phyloP scores from a whole-genome alignment of 2,329 filamentous ascomycete species.

The Lachnellula arida region DNA sequence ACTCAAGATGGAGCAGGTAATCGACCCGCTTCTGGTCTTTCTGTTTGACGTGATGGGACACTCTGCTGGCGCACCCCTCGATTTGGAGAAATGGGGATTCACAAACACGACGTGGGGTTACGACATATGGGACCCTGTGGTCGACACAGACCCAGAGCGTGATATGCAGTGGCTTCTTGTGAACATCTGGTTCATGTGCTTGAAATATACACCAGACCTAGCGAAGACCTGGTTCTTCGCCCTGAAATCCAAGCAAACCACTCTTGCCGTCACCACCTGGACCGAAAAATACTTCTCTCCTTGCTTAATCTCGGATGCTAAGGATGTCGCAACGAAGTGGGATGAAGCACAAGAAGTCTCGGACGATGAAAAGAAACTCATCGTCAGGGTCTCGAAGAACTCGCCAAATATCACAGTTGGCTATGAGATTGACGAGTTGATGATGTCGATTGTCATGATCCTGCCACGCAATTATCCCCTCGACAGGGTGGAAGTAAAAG shows the following conservation, averaged over 20 bases:
- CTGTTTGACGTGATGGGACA: conserved; percentile 82
- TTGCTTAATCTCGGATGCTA: conserved; percentile 58
- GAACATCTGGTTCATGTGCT: conserved; percentile 77
- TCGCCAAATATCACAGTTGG: conserved; percentile 75
- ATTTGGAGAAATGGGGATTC: conserved; percentile 64
- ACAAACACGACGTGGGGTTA: conserved; percentile 39
- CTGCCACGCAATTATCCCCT: conserved; percentile 82
- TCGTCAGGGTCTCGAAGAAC: conserved; percentile 66
- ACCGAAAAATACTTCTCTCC: conserved; percentile 79
- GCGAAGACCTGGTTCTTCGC: conserved; percentile 83
- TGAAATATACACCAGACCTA: conserved; percentile 72
- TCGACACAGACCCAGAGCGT: conserved; percentile 59
- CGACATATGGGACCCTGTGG: conserved; percentile 44
- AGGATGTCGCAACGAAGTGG: conserved; percentile 68
- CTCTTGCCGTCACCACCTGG: conserved; percentile 75
- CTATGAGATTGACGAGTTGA: conserved; percentile 84
- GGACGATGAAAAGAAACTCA: conserved; percentile 51
- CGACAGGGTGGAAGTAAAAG: conserved; percentile 68
- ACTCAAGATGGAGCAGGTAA: conserved; percentile 67
- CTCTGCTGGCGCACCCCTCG: conserved; percentile 66
- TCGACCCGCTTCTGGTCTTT: conserved; percentile 69
- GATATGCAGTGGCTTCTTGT: conserved; percentile 80
- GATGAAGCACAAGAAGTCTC: conserved; percentile 47
- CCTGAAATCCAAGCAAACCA: conserved; percentile 75
- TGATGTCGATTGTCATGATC: conserved; percentile 75